These are phyloP conservation scores for Umbelopsis sp. DNA, from an alignment of 371 early-diverging fungal species.

Conservation along the genomic window DNA sequence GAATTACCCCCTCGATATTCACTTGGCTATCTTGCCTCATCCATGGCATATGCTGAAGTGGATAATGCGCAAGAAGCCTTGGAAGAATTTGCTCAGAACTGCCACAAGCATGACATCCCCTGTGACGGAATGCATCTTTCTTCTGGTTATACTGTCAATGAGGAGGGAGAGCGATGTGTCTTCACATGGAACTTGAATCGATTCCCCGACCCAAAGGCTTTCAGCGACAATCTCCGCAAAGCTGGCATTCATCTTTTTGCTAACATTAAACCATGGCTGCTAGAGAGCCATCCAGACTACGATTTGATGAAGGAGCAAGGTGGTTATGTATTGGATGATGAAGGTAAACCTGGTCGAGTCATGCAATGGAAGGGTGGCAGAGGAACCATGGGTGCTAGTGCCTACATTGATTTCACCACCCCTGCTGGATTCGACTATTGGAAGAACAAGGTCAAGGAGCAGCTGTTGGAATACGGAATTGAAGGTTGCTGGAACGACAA, in stretches of 20 bases:
- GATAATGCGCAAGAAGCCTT: slow-evolving; percentile 57
- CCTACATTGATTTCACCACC: slow-evolving; percentile 63
- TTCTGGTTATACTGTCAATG: slow-evolving; percentile 60
- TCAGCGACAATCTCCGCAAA: slow-evolving; percentile 36
- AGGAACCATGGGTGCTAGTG: slow-evolving; percentile 48
- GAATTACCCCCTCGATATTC: slow-evolving; percentile 56
- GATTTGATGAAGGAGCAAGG: slow-evolving; percentile 24
- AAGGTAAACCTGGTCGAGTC: slow-evolving; percentile 28
- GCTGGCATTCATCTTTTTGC: slow-evolving; percentile 59
- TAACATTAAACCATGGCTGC: slow-evolving; percentile 69
- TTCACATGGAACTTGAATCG: slow-evolving; percentile 64
- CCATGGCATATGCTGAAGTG: slow-evolving; percentile 67
- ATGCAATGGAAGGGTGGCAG: slow-evolving; percentile 61
- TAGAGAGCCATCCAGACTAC: slow-evolving; percentile 58
- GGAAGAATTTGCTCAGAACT: slow-evolving; percentile 42
- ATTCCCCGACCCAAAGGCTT: slow-evolving; percentile 52
- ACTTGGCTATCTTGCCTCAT: slow-evolving; percentile 64
- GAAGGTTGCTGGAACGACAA: slow-evolving; percentile 67
- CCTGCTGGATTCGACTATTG: slow-evolving; percentile 56
- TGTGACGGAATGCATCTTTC: slow-evolving; percentile 68
- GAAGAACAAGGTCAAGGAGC: slow-evolving; percentile 44
- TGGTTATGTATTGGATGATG: slow-evolving; percentile 58
- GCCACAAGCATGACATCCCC: slow-evolving; percentile 51
- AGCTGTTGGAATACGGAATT: slow-evolving; percentile 55
- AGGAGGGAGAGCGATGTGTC: slow-evolving; percentile 56